Evolutionary conservation across 208 protist genomes (phyloP).

Genomic region (Novymonas esmeraldas): DNA sequence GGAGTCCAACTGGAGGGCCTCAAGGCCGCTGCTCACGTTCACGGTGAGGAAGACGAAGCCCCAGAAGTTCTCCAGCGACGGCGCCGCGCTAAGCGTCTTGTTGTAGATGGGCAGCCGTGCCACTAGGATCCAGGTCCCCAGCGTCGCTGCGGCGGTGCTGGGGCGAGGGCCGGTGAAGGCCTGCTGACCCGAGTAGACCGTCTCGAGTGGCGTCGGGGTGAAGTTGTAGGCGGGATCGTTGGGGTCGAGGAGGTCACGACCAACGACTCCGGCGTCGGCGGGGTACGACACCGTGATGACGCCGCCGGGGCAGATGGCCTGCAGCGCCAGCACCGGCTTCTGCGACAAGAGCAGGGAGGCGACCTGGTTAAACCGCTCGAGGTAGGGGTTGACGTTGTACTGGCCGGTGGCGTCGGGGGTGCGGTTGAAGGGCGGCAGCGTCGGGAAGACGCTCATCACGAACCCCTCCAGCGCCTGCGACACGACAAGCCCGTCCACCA

Average conservation of each 20-base stretch:
- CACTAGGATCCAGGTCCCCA: conserved; percentile 37
- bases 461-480: conserved; percentile 50
- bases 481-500: conserved; percentile 41
- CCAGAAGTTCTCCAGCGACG: conserved; percentile 55
- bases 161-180: conserved; percentile 37
- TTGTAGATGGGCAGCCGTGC: conserved; percentile 60
- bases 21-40: conserved; percentile 48
- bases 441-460: conserved; percentile 37
- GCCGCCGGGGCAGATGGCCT: conserved; percentile 58
- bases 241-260: conserved; percentile 27
- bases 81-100: conserved; percentile 1
- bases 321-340: conserved; percentile 14
- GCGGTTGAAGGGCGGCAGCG: conserved; percentile 34
- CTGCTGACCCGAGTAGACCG: conserved; percentile 23
- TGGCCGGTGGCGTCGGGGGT: neutral
- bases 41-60: conserved; percentile 52
- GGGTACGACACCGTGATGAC: conserved; percentile 50
- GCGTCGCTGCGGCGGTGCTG: conserved; percentile 7
- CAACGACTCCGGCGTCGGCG: neutral
- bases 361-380: neutral
- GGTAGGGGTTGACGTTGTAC: neutral
- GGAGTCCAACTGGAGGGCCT: conserved; percentile 19
- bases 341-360: conserved; percentile 9
- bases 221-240: conserved; percentile 2
- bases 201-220: conserved; percentile 24